Conservation (phyloP, 805 yeast genomes). For the Yamadazyma nakazawae region DNA sequence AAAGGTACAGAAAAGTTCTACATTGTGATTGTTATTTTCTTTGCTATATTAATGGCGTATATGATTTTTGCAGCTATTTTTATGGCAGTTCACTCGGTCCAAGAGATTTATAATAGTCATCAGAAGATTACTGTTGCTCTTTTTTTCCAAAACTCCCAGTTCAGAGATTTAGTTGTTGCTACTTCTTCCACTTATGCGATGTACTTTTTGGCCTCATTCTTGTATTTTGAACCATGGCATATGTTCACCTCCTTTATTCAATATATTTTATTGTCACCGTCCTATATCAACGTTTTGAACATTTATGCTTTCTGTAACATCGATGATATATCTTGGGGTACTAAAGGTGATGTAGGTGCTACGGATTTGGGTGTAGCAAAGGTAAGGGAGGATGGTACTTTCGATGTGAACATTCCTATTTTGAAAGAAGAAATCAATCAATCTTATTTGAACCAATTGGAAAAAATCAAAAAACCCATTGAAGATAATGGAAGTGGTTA, state of each 20-base stretch:
- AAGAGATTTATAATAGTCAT: conserved; percentile 28
- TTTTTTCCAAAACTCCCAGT: conserved; percentile 44
- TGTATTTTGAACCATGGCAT: conserved; percentile 68
- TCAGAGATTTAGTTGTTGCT: conserved; percentile 53
- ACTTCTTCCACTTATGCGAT: conserved; percentile 59
- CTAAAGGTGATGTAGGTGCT: conserved; percentile 65
- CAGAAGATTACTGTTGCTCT: conserved; percentile 43
- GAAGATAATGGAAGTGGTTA: conserved; percentile 26
- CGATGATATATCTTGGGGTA: conserved; percentile 74
- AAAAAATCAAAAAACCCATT: conserved; percentile 46
- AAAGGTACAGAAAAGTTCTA: conserved; percentile 57
- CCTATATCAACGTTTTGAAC: conserved; percentile 55
- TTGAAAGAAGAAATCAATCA: conserved; percentile 51
- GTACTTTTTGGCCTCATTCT: conserved; percentile 54
- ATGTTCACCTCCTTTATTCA: conserved; percentile 54
- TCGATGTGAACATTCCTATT: conserved; percentile 52
- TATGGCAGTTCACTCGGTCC: conserved; percentile 53
- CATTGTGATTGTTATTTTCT: conserved; percentile 49
- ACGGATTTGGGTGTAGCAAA: conserved; percentile 54
- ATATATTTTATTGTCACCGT: conserved; percentile 49
- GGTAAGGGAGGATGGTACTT: conserved; percentile 51
- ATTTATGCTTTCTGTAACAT: conserved; percentile 70
- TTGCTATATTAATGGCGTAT: conserved; percentile 59
- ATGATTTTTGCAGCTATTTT: conserved; percentile 56
- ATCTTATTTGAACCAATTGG: conserved; percentile 49